Base-by-base conservation (phyloP, 208 protist genomes). In the Acanthamoeba comandoni region DNA sequence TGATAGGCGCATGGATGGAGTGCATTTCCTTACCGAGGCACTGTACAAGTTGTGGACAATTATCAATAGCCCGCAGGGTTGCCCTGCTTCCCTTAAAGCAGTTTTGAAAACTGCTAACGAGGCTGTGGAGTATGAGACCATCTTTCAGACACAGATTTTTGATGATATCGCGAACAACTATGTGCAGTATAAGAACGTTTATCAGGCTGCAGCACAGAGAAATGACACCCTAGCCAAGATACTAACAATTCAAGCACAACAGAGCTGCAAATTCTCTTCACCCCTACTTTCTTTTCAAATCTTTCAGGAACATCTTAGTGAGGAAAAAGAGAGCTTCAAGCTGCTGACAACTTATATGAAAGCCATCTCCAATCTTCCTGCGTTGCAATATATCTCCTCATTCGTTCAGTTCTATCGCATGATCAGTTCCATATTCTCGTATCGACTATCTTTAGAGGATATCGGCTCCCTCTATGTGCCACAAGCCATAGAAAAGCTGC, bases 61-160 rank as follows among this genome's bases (percentile, higher is more conserved):
- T 43, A 43, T 5, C 35, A 43, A 43, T 5, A 43, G 5, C 35
- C 35, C 35, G 35, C 35, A 43, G 35, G 35, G 35, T 43, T 43
- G 5, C 35, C 35, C 35, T 43, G 35, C 35, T 43, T 43, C 35
- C 35, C 35, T 43, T 5, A 43, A 43, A 43, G 35, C 35, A 43
- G 35, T 43, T 43, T 43, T 43, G 35, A 43, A 43, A 43, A 43
- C 35, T 43, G 58, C 58, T 65, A 26, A 65, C 58, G 22, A 65
- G 24, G 58, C 24, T 22, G 24, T 29, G 24, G 2, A 22, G 24
- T 65, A 65, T 26, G 58, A 65, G 24, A 26, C n/a, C 58, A 1
- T 65, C 58, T 29, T 65, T 65, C 58, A 65, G 58, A 29, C 58
- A 29, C 58, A 65, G 58, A 26, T 65, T 7, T 65, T 65, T 65